These are phyloP conservation scores for Zopfia rhizophila DNA, from an alignment of 2,329 filamentous ascomycete species.

Conservation along the genomic window DNA sequence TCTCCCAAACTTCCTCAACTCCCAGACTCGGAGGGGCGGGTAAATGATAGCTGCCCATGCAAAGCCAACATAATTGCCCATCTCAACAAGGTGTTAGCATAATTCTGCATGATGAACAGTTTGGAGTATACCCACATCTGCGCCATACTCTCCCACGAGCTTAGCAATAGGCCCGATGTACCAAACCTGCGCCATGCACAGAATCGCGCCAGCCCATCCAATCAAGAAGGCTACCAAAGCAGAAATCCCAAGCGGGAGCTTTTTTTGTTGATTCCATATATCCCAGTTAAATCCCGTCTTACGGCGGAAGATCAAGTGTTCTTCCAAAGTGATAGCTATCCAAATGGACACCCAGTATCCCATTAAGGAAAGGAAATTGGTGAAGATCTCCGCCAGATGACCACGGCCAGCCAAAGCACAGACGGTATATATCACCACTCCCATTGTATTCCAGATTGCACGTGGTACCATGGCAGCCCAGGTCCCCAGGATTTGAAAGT, in stretches of 20 bases:
- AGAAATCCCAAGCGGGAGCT: conserved; percentile 71
- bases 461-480: conserved; percentile 69
- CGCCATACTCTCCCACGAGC: conserved; percentile 67
- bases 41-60: conserved; percentile 68
- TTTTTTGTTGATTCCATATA: conserved; percentile 67
- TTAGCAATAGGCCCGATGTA: conserved; percentile 72
- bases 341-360: conserved; percentile 76
- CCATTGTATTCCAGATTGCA: conserved; percentile 71
- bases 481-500: conserved; percentile 73
- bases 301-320: conserved; percentile 70
- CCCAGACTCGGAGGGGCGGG: conserved; percentile 63
- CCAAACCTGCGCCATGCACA: conserved; percentile 77
- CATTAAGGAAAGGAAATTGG: conserved; percentile 76
- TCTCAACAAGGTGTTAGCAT: conserved; percentile 33
- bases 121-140: conserved; percentile 60
- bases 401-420: conserved; percentile 71
- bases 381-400: conserved; percentile 71
- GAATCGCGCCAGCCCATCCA: conserved; percentile 72
- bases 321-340: conserved; percentile 70
- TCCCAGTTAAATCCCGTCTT: conserved; percentile 67
- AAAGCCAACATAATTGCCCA: conserved; percentile 71
- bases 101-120: too few species aligned
- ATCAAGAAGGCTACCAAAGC: conserved; percentile 70
- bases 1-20: conserved; percentile 61
- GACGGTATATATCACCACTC: conserved; percentile 70